Evolutionary conservation across 78 protist species (phyloP).

Genomic region (Dictyostelium purpureum): DNA sequence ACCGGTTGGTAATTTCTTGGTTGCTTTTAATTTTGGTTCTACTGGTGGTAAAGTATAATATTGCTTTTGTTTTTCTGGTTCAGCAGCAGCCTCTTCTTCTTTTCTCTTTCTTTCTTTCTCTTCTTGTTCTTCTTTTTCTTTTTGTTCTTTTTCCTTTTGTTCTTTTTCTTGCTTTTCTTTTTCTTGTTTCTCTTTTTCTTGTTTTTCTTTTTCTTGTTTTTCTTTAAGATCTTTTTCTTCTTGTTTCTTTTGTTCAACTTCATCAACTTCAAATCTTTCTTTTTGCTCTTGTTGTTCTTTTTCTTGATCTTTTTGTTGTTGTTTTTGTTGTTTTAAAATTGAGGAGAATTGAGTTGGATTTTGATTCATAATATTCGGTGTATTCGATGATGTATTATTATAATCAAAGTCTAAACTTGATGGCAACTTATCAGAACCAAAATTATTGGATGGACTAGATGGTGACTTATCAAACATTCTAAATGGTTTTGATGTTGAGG

Average conservation of each 20-base stretch:
- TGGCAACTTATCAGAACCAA: not conserved
- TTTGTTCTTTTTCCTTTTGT: not conserved
- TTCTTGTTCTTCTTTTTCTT: not conserved
- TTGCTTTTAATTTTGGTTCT: not conserved
- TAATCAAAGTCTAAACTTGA: conserved; percentile 19
- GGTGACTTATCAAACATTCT: conserved; percentile 3
- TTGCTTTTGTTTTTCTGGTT: not conserved
- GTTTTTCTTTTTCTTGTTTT: not conserved
- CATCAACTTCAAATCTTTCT: no score
- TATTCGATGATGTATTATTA: not conserved
- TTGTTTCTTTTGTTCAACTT: not conserved
- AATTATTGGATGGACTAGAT: not conserved
- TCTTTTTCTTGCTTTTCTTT: not conserved
- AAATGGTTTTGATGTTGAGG: not conserved
- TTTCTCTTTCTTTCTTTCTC: not conserved
- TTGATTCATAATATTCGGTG: conserved; percentile 55
- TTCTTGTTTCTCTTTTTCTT: not conserved
- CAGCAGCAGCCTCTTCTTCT: not conserved
- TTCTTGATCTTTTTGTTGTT: not conserved
- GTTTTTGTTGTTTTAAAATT: not conserved
- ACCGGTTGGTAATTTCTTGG: not conserved
- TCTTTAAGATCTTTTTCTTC: not conserved
- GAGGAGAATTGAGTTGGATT: conserved; percentile 16
- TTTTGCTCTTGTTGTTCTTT: not conserved
- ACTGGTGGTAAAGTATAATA: conserved; percentile 4